Conservation (phyloP, 768 basidiomycete species). For the Psilocybe azurescens region DNA sequence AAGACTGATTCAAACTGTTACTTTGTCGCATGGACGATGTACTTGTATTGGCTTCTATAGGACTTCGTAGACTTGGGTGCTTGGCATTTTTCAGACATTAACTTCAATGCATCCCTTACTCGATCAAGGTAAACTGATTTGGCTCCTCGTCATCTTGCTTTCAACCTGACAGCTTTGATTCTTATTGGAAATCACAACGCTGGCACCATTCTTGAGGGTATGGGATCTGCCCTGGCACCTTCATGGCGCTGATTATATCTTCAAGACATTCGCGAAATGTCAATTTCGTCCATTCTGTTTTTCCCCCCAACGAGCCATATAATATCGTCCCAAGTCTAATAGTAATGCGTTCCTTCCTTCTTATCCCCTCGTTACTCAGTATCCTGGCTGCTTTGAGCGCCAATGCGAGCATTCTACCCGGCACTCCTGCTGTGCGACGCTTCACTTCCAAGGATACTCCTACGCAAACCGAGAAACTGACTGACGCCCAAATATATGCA, state of each 20-base stretch:
- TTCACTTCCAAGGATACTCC: not conserved
- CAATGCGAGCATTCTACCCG: not conserved
- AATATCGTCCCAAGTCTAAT: not conserved
- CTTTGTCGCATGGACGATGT: not conserved
- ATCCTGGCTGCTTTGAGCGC: not conserved
- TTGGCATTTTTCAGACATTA: not conserved
- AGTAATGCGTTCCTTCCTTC: slow-evolving; percentile 8
- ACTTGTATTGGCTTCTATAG: not conserved
- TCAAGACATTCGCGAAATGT: not conserved
- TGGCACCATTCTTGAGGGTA: not conserved
- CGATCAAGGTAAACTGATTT: not conserved
- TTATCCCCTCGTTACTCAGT: slow-evolving; percentile 3
- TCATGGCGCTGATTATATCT: not conserved
- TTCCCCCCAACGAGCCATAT: not conserved
- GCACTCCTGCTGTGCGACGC: not conserved
- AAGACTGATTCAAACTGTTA: not conserved
- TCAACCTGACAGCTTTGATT: not conserved
- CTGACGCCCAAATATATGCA: slow-evolving; percentile 3
- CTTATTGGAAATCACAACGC: not conserved
- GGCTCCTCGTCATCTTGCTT: not conserved
- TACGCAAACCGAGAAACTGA: not conserved
- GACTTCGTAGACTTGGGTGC: not conserved
- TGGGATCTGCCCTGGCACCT: not conserved
- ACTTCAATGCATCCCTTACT: not conserved
- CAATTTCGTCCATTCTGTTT: not conserved